Conservation (phyloP, 2,329 filamentous ascomycete species). For the Onygenales sp. region DNA sequence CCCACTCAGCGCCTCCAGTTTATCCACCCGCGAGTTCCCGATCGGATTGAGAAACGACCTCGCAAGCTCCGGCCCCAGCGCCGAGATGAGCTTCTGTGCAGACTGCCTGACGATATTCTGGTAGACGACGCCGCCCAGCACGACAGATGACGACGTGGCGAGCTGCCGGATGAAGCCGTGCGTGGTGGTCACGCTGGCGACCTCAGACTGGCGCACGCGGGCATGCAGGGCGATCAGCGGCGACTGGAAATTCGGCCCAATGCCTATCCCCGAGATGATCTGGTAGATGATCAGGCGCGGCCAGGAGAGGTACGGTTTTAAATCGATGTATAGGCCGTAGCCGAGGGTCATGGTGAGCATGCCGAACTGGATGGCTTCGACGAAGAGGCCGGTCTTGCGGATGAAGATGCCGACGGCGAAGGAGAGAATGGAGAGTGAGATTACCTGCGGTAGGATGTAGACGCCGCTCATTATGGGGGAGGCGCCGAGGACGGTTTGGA, state of each 20-base stretch:
- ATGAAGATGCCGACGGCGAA: slow-evolving; percentile 56
- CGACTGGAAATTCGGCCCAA: slow-evolving; percentile 54
- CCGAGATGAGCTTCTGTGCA: slow-evolving; percentile 3
- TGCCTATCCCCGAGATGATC: slow-evolving; percentile 50
- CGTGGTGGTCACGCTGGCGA: slow-evolving; percentile 54
- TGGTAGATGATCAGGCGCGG: slow-evolving; percentile 44
- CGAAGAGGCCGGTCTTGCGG: slow-evolving; percentile 62
- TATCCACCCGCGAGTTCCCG: slow-evolving; percentile 24
- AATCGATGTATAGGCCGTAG: slow-evolving; percentile 54
- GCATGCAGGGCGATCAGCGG: slow-evolving; percentile 57
- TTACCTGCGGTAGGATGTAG: slow-evolving; percentile 60
- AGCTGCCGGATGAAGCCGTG: slow-evolving; percentile 53
- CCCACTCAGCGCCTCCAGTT: slow-evolving; percentile 22
- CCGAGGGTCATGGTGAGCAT: slow-evolving; percentile 54
- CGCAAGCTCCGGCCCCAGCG: slow-evolving; percentile 10
- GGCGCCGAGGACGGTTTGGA: slow-evolving; percentile 63
- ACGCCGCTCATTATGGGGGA: slow-evolving; percentile 63
- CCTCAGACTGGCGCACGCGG: slow-evolving; percentile 49
- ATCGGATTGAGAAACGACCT: slow-evolving; percentile 8
- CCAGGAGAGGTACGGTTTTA: slow-evolving; percentile 45
- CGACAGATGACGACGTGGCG: slow-evolving; percentile 48
- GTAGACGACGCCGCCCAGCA: slow-evolving; percentile 46
- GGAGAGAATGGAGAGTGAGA: slow-evolving; percentile 57
- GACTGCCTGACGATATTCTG: slow-evolving; percentile 26
- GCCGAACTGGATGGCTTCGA: slow-evolving; percentile 50